A percentile compares a stretch with the other conserved stretches of the same genome.
phyloP scores from a whole-genome alignment of 1,284 basidiomycete species.

The Wolfiporia cocos region DNA sequence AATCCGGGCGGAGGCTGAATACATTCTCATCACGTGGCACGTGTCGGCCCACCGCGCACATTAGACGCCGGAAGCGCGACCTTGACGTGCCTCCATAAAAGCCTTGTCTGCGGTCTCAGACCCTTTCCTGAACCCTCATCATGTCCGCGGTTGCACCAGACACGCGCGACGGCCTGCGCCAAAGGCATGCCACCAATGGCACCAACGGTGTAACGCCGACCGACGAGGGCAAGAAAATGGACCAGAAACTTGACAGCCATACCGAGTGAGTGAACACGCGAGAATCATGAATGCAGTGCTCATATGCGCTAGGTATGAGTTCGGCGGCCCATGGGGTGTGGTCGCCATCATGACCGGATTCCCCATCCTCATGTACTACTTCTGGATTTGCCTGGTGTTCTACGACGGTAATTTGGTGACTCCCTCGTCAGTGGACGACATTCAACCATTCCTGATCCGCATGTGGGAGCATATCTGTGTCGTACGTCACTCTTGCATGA shows the following conservation, averaged over 20 bases:
- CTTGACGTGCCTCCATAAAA: too few species aligned
- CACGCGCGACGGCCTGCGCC: constrained; percentile 22
- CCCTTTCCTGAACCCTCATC: not conserved
- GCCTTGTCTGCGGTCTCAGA: not conserved
- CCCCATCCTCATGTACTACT: constrained; percentile 93
- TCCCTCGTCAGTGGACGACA: constrained; percentile 68
- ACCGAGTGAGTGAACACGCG: constrained; percentile 54
- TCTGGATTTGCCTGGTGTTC: constrained; percentile 97
- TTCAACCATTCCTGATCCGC: constrained; percentile 72
- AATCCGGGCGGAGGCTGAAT: not conserved
- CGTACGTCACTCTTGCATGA: constrained; percentile 49
- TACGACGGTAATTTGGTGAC: constrained; percentile 86
- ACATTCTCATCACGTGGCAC: not conserved
- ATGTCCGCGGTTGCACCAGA: constrained; percentile 19
- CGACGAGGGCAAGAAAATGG: constrained; percentile 62
- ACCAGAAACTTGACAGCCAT: constrained; percentile 75
- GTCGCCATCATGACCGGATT: constrained; percentile 93
- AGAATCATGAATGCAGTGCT: too few species aligned
- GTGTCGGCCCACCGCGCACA: too few species aligned
- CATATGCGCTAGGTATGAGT: constrained; percentile 69
- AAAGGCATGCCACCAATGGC: constrained; percentile 16
- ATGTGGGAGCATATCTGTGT: constrained; percentile 84
- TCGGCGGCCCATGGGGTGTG: constrained; percentile 92
- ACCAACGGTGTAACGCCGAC: constrained; percentile 30
- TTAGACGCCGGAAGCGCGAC: too few species aligned